Percentiles rank a stretch among this genome's conserved stretches.
phyloP scores from a whole-genome alignment of 805 yeast species.

The Kodamaea lidongshanica region DNA sequence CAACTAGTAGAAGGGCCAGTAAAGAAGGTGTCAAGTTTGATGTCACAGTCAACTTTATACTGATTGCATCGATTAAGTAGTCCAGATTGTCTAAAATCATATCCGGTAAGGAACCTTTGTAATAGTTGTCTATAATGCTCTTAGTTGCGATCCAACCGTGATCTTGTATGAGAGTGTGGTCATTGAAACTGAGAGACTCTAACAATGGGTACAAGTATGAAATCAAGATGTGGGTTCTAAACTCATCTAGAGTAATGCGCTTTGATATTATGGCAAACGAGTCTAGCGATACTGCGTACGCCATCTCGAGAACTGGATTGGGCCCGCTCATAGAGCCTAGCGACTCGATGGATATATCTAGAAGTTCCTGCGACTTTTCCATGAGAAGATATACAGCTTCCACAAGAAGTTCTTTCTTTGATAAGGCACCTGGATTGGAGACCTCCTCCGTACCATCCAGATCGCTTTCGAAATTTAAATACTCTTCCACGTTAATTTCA shows the following conservation, averaged over 20 bases:
- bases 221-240: conserved; percentile 48
- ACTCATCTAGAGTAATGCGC: conserved; percentile 22
- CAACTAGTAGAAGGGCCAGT: conserved; percentile 60
- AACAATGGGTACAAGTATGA: conserved; percentile 69
- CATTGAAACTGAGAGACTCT: conserved; percentile 58
- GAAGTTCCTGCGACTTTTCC: conserved; percentile 35
- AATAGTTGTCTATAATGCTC: conserved; percentile 38
- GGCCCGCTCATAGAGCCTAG: conserved; percentile 7
- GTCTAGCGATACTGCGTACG: conserved; percentile 39
- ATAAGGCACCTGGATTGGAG: too few relatives aligned
- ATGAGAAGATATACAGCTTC: conserved; percentile 28
- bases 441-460: too few relatives aligned
- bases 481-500: conserved; percentile 17
- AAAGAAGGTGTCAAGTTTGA: conserved; percentile 65
- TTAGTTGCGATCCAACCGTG: conserved; percentile 56
- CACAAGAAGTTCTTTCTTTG: too few relatives aligned
- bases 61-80: conserved; percentile 73
- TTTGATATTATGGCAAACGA: conserved; percentile 32
- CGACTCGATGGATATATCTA: conserved; percentile 27
- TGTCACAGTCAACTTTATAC: conserved; percentile 61
- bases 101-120: conserved; percentile 46
- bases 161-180: conserved; percentile 39
- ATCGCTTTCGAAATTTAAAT: conserved; percentile 18
- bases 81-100: conserved; percentile 68
- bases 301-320: conserved; percentile 15